phyloP scores from a whole-genome alignment of 2,329 filamentous ascomycete species.

The Aureobasidium sp. region DNA sequence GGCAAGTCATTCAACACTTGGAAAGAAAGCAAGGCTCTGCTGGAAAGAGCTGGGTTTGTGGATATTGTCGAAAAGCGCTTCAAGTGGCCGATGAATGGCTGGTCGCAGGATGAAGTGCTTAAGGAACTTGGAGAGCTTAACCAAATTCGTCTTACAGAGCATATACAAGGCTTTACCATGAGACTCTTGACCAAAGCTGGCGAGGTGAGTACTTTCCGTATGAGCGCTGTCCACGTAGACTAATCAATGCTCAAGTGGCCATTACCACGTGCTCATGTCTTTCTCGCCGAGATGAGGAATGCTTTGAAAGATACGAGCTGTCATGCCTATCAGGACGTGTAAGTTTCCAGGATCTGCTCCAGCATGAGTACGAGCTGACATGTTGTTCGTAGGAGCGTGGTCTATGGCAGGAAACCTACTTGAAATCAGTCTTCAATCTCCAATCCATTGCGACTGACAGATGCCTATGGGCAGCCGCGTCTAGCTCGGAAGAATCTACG shows the following conservation, averaged over 20 bases:
- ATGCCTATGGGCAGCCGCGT: too few relatives aligned
- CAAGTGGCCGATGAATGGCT: constrained; percentile 34
- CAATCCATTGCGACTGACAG: too few relatives aligned
- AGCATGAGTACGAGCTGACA: neutral
- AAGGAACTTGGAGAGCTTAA: constrained; percentile 9
- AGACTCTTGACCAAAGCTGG: constrained; percentile 12
- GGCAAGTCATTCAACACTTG: constrained; percentile 15
- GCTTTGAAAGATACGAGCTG: constrained; percentile 9
- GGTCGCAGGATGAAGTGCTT: constrained; percentile 21
- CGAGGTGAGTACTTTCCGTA: neutral
- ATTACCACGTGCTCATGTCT: constrained; percentile 10
- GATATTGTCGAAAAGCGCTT: constrained; percentile 38
- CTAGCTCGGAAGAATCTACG: too few relatives aligned
- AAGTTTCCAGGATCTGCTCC: neutral
- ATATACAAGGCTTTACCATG: constrained; percentile 13
- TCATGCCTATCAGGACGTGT: constrained; percentile 15
- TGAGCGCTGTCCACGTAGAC: neutral
- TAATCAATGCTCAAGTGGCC: constrained; percentile 2
- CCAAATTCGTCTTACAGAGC: constrained; percentile 2
- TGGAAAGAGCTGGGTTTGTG: constrained; percentile 35
- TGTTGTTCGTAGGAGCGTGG: constrained; percentile 3
- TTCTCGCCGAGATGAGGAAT: constrained; percentile 16
- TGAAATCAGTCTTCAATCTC: too few relatives aligned
- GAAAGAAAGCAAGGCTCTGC: constrained; percentile 20
- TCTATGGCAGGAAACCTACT: constrained; percentile 14